Evolutionary conservation across 2,329 filamentous ascomycete species (phyloP).

Genomic region (Hymenoscyphus occultus): DNA sequence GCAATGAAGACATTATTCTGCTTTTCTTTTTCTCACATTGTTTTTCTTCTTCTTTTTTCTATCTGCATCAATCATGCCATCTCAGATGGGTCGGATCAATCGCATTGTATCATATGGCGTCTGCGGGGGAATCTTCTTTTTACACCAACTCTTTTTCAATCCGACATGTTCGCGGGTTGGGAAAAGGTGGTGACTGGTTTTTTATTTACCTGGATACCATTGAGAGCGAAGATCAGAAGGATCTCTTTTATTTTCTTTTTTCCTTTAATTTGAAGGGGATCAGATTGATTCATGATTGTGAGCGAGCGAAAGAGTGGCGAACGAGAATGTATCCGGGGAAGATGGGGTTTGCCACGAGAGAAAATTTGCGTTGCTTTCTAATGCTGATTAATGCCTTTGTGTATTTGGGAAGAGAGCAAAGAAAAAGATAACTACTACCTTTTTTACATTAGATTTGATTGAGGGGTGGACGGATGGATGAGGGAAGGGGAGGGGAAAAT

Average conservation of each 20-base stretch:
- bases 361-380: neutral
- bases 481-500: neutral
- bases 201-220: conserved; percentile 15
- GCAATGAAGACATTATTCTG: neutral
- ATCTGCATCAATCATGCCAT: conserved; percentile 11
- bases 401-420: neutral
- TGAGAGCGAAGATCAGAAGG: conserved; percentile 7
- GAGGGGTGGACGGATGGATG: no score
- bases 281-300: no score
- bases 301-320: neutral
- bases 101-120: conserved; percentile 18
- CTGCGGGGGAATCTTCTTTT: conserved; percentile 2
- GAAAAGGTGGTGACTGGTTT: neutral
- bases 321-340: neutral
- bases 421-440: neutral
- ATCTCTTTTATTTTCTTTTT: neutral
- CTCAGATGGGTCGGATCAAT: neutral
- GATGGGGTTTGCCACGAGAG: neutral
- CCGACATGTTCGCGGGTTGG: neutral
- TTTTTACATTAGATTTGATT: neutral
- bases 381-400: neutral
- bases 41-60: no score
- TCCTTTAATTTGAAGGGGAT: neutral
- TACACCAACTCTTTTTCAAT: neutral
- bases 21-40: neutral